Conservation (phyloP, 495 filamentous ascomycete genomes). For the Penicillium coprophilum region DNA sequence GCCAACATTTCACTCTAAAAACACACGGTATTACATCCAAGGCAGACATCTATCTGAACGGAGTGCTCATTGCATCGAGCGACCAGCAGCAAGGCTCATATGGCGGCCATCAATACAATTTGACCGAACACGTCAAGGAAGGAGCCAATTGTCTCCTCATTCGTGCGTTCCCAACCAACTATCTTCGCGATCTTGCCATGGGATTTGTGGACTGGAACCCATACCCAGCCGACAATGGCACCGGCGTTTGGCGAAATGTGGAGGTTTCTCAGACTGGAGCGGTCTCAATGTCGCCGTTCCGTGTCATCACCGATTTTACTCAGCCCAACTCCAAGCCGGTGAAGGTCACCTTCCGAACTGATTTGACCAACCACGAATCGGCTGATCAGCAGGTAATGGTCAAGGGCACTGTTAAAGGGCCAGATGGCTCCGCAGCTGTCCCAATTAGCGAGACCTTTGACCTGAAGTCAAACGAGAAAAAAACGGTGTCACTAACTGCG, state of each 20-base stretch:
- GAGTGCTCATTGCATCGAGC: constrained; percentile 48
- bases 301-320: constrained; percentile 48
- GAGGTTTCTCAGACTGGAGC: constrained; percentile 58
- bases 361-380: constrained; percentile 50
- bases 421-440: constrained; percentile 17
- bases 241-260: constrained; percentile 62
- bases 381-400: constrained; percentile 36
- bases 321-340: constrained; percentile 28
- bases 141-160: constrained; percentile 53
- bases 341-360: constrained; percentile 45
- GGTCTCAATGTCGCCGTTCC: constrained; percentile 49
- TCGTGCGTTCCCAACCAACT: constrained; percentile 56
- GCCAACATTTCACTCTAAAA: constrained; percentile 51
- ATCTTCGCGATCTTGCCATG: constrained; percentile 56
- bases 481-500: constrained; percentile 38
- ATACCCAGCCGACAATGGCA: constrained; percentile 57
- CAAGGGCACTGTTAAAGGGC: constrained; percentile 35
- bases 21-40: constrained; percentile 62
- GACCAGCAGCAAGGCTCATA: constrained; percentile 57
- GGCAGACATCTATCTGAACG: constrained; percentile 63
- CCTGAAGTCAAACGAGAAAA: constrained; percentile 38
- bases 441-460: constrained; percentile 33
- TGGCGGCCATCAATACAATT: constrained; percentile 53
- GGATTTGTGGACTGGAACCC: constrained; percentile 70
- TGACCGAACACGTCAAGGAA: constrained; percentile 42